Base-by-base conservation (phyloP, 192 early-diverging fungal genomes). In the Dispira parvispora region DNA sequence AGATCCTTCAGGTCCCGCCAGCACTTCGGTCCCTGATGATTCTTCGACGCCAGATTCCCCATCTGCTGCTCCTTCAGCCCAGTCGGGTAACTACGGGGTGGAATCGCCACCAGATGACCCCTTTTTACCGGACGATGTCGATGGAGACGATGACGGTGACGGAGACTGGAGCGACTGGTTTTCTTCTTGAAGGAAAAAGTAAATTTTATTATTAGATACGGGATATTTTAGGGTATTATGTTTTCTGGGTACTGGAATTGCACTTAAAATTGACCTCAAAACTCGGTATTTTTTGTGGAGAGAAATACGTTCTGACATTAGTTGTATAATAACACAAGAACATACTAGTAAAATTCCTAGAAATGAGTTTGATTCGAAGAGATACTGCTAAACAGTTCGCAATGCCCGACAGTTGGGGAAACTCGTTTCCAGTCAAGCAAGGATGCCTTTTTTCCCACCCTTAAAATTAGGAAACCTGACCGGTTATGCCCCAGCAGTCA, bases 31-130 rank as follows among this genome's bases (percentile, higher is more conserved):
- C 54, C 54, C 54, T 26, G n/a, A 14, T 27, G 20, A 26, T 26
- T 56, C 25, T 26, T 26, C 54, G 2, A 50, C n/a, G 49, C 49
- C 23, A 8, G 23, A 20, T 50, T 23, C 49, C 23, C 49, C 49
- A 8, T 4, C 49, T 50, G 4, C 49, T 8, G 1, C 49, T 50
- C 8, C 23, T 8, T 50, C 47, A 50, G 23, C 53, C 3, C n/a
- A 27, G 18, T 27, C 13, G 18, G 55, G 55, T 27, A 38, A 38
- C 55, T 57, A 57, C 26, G 55, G 55, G 16, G 27, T 27, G 25
- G 55, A 57, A 38, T 26, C 55, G 8, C 55, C 55, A 10, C 26
- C 26, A 11, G 55, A 57, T 28, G 55, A 57, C 26, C 55, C 55
- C 11, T 57, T 57, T 57, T 38, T 57, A n/a, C 26, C 23, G 16